These are phyloP conservation scores for Actinomortierella ambigua DNA, from an alignment of 371 early-diverging fungal genomes.

Conservation along the genomic window DNA sequence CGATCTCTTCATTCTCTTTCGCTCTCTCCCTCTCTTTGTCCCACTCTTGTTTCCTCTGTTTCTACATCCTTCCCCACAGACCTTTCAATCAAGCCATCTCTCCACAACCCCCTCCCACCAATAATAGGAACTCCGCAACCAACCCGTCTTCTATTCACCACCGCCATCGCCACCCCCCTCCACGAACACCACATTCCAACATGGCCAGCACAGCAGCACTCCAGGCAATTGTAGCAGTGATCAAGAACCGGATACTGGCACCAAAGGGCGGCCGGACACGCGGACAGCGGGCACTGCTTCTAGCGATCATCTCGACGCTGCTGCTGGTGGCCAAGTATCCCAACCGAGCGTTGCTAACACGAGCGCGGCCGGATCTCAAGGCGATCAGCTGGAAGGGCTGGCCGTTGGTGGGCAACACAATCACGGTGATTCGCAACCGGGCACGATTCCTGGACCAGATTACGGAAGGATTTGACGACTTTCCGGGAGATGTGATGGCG, in stretches of 20 bases:
- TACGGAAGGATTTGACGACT: constrained; percentile 20
- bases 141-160: neutral
- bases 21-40: neutral
- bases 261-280: constrained; percentile 20
- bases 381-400: constrained; percentile 12
- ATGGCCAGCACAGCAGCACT: constrained; percentile 5
- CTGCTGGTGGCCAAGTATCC: constrained; percentile 39
- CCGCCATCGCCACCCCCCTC: neutral
- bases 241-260: constrained; percentile 27
- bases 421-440: constrained; percentile 13
- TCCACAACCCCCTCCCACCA: constrained; percentile 6
- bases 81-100: neutral
- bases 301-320: constrained; percentile 23
- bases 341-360: constrained; percentile 43
- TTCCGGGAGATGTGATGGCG: constrained; percentile 14
- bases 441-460: constrained; percentile 13
- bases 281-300: constrained; percentile 22
- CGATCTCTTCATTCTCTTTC: neutral
- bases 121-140: neutral
- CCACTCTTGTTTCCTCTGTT: neutral
- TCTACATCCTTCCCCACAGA: neutral
- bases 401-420: constrained; percentile 32
- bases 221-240: constrained; percentile 9
- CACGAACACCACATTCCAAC: constrained; percentile 4
- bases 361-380: constrained; percentile 28